Evolutionary conservation across 768 basidiomycete species (phyloP), one percentile per base, ranked within the genome.

Genomic region (Lanmaoa rubissima): DNA sequence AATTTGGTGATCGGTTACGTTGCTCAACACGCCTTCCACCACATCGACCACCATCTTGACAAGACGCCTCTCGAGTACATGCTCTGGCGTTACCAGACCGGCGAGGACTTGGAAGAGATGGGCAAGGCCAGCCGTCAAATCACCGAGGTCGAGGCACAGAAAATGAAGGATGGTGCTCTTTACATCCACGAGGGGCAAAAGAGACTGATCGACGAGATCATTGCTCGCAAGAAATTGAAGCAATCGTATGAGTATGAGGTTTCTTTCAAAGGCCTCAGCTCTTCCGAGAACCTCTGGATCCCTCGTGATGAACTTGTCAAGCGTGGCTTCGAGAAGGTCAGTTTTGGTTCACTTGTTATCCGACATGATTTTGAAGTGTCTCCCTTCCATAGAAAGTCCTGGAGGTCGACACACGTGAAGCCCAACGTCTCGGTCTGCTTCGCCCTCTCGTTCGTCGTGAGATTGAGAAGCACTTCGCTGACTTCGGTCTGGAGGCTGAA

Each of bases 81-180:
- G 92, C 79, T 98, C 63, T 98, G 95, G 95, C 94, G 95, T 78
- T 98, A 97, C 86, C 95, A 98, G 84, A 98, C 95, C 57, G 95
- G 95, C 74, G 95, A 98, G 76, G 95, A 98, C 81, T 76, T 97
- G 73, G 95, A 98, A 78, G 95, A 97, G 80, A 83, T 98, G 85
- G 78, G 77, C 77, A 98, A 97, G 84, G 94, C 92, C 55, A 86
- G 75, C 74, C 90, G 93, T 63, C 81, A 87, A 75, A 91, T 98
- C 74, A 79, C 83, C 59, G 92, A 88, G 53, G 94, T 90, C 73
- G 95, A 98, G 75, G 76, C 78, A 60, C 75, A 91, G 79, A 96
- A 94, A 86, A 98, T 98, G 95, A 92, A 95, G 82, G 95, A 98
- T 67, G 95, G 95, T 31, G 82, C 86, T 9, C 74, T 85, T 65